Percentiles rank a stretch among this genome's conserved stretches.
Conservation (phyloP, 176 grass and related monocot species). For the Typha latifolia region DNA sequence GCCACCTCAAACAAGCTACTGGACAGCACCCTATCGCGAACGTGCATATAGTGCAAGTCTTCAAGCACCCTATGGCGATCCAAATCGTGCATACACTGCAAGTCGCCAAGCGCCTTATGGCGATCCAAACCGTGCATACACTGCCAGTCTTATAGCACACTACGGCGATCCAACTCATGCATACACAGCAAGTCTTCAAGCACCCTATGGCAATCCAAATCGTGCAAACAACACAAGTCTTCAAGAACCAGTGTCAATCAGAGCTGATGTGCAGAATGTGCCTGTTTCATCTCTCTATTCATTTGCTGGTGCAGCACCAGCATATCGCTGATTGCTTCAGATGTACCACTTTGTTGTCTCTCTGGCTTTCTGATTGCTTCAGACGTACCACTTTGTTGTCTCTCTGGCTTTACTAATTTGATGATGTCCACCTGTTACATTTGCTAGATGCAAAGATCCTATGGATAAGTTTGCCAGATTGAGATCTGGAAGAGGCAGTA, state of each 20-base stretch:
- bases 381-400: too few relatives aligned
- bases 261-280: not conserved
- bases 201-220: not conserved
- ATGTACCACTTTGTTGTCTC: too few relatives aligned
- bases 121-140: not conserved
- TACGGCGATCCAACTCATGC: slow-evolving; percentile 2
- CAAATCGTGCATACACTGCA: slow-evolving; percentile 9
- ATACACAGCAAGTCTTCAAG: slow-evolving; percentile 10
- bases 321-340: slow-evolving; percentile 20
- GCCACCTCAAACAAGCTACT: not conserved
- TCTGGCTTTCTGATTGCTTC: not conserved
- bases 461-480: too few relatives aligned
- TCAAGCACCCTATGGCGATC: slow-evolving; percentile 3
- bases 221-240: not conserved
- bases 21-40: not conserved
- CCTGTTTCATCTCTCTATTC: slow-evolving; percentile 18
- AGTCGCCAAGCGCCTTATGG: not conserved
- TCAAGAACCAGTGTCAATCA: too few relatives aligned
- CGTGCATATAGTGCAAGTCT: not conserved
- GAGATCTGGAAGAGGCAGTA: too few relatives aligned
- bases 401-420: too few relatives aligned
- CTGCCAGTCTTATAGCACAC: not conserved
- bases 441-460: too few relatives aligned
- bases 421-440: too few relatives aligned
- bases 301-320: not conserved